Conservation (phyloP, 176 grass and related monocot genomes). For the Themeda triandra region DNA sequence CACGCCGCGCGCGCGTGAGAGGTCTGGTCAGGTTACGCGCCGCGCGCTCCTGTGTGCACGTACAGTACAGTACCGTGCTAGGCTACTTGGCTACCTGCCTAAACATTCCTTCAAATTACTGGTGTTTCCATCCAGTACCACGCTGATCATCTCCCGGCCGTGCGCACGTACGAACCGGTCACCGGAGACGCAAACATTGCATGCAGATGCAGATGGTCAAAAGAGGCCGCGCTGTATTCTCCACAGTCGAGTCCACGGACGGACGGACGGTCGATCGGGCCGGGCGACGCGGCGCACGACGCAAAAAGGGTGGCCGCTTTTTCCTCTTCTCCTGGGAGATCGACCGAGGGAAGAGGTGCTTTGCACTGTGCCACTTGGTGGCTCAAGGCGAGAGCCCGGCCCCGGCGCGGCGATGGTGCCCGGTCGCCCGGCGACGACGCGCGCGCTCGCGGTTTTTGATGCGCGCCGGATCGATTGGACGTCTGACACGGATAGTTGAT, state of each 20-base stretch:
- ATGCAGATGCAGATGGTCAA: not conserved
- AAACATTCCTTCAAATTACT: not conserved
- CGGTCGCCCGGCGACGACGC: too few species aligned
- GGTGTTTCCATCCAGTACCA: too few species aligned
- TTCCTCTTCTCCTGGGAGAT: not conserved
- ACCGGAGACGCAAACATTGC: too few species aligned
- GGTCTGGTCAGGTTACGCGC: not conserved
- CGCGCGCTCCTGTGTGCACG: not conserved
- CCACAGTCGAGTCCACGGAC: too few species aligned
- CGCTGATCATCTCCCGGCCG: too few species aligned
- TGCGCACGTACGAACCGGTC: too few species aligned
- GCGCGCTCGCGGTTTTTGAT: conserved; percentile 17
- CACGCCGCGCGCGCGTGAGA: not conserved
- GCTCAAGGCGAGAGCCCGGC: conserved; percentile 32
- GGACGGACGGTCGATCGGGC: not conserved
- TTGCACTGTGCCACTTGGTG: conserved; percentile 55
- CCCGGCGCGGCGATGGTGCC: not conserved
- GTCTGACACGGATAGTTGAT: not conserved
- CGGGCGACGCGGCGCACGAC: not conserved
- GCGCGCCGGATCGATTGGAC: conserved; percentile 24
- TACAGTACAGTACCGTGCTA: not conserved
- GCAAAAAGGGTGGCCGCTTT: not conserved
- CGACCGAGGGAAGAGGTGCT: not conserved
- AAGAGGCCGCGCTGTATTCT: too few species aligned
- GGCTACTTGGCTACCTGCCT: not conserved